Percentiles rank a stretch among this genome's conserved stretches.
Conservation (phyloP, 179 eudicot species). For the Silene coronaria region DNA sequence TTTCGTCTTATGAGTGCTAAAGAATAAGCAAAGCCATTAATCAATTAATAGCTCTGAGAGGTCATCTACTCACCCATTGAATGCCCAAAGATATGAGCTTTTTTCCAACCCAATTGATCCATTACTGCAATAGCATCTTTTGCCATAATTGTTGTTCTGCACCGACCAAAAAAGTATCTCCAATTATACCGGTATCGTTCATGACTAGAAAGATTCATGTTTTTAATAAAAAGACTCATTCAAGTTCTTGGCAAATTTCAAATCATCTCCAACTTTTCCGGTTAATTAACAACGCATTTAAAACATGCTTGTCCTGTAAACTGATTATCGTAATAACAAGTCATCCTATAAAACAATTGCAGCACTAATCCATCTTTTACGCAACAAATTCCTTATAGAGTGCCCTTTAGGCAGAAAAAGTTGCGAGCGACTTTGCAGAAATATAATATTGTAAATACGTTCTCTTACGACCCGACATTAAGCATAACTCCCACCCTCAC, state of each 20-base stretch:
- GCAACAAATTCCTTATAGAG: background rate
- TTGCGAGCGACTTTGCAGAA: background rate
- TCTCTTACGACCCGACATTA: background rate
- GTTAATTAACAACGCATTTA: background rate
- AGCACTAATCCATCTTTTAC: background rate
- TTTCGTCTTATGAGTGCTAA: background rate
- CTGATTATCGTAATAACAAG: background rate
- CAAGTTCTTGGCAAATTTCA: slow-evolving; percentile 13
- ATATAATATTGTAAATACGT: background rate
- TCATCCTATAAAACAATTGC: background rate
- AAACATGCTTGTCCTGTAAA: too few species aligned
- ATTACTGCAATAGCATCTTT: slow-evolving; percentile 82
- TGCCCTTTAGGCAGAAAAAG: background rate
- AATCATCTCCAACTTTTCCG: background rate
- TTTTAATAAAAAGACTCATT: slow-evolving; percentile 15
- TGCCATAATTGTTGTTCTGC: slow-evolving; percentile 91
- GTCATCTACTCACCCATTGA: slow-evolving; percentile 79
- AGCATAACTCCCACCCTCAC: background rate
- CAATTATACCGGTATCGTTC: background rate
- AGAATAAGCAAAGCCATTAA: background rate
- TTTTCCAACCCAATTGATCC: slow-evolving; percentile 93
- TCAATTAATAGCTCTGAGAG: background rate
- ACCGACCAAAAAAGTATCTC: slow-evolving; percentile 7
- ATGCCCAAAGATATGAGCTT: slow-evolving; percentile 92
- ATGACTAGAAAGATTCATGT: background rate